Conservation (phyloP, 2,329 filamentous ascomycete genomes). For the Colletotrichum viniferum region DNA sequence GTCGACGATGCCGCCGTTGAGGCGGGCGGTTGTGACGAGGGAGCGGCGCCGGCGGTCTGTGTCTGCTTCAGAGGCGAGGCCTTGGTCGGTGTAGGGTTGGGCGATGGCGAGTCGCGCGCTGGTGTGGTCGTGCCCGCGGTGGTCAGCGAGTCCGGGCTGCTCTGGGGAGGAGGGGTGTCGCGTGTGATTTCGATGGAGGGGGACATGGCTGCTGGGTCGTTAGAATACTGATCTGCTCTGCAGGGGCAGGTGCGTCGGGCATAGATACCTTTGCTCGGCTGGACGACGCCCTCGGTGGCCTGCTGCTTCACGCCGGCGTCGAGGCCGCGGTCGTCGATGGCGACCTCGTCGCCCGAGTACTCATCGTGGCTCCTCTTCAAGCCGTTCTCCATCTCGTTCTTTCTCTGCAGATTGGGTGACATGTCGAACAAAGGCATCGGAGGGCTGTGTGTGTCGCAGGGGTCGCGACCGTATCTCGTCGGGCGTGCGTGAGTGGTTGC, state of each 20-base stretch:
- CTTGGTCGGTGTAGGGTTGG: slow-evolving; percentile 25
- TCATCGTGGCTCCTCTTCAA: slow-evolving; percentile 54
- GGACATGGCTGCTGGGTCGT: not conserved
- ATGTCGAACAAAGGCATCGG: slow-evolving; percentile 54
- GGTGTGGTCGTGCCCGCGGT: slow-evolving; percentile 48
- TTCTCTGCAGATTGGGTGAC: slow-evolving; percentile 48
- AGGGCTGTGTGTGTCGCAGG: not conserved
- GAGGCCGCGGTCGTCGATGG: slow-evolving; percentile 22
- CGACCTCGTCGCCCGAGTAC: slow-evolving; percentile 38
- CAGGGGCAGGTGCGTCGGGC: not conserved
- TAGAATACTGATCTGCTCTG: not conserved
- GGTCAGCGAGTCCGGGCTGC: slow-evolving; percentile 33
- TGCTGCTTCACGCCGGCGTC: slow-evolving; percentile 12
- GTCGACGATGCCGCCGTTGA: slow-evolving; percentile 1
- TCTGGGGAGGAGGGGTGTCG: slow-evolving; percentile 13
- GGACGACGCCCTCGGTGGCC: not conserved
- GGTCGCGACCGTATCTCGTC: not conserved
- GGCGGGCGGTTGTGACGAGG: slow-evolving; percentile 6
- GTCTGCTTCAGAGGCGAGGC: not conserved
- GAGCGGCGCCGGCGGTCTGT: not conserved
- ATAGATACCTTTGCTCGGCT: slow-evolving; percentile 4
- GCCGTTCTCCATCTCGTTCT: slow-evolving; percentile 41
- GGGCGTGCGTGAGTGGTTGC: not conserved
- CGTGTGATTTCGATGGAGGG: not conserved
- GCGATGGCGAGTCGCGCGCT: slow-evolving; percentile 38